Evolutionary conservation across 73 alveolate species (phyloP).

Genomic region (Effrenium voratum): DNA sequence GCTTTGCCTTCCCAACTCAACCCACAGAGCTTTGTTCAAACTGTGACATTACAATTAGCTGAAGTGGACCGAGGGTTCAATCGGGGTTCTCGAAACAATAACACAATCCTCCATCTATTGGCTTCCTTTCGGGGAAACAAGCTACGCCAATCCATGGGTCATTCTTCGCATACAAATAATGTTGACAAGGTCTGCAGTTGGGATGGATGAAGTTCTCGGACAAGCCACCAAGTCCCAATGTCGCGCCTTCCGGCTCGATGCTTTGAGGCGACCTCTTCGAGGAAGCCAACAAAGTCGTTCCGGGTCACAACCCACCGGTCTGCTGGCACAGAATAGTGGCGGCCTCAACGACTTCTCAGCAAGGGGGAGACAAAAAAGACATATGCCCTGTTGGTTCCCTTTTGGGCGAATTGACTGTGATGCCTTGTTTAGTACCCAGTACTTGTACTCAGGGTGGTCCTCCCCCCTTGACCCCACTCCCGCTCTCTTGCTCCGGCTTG

Average conservation of each 20-base stretch:
- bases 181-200: neutral
- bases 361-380: too few species aligned
- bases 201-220: neutral
- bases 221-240: neutral
- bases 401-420: too few species aligned
- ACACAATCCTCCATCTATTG: neutral
- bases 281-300: neutral
- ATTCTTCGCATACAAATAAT: neutral
- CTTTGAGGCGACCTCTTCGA: neutral
- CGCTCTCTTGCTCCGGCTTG: too few species aligned
- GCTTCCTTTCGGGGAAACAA: neutral
- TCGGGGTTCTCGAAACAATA: neutral
- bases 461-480: too few species aligned
- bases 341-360: too few species aligned
- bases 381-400: too few species aligned
- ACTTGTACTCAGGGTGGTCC: too few species aligned
- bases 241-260: conserved; percentile 9
- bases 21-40: too few species aligned
- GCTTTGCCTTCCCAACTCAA: neutral
- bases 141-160: neutral
- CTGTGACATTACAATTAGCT: too few species aligned
- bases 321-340: conserved; percentile 5
- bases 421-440: too few species aligned
- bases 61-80: neutral
- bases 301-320: conserved; percentile 30